These are phyloP conservation scores for Dactylonectria macrodidyma DNA, from an alignment of 2,329 filamentous ascomycete species.

Conservation along the genomic window DNA sequence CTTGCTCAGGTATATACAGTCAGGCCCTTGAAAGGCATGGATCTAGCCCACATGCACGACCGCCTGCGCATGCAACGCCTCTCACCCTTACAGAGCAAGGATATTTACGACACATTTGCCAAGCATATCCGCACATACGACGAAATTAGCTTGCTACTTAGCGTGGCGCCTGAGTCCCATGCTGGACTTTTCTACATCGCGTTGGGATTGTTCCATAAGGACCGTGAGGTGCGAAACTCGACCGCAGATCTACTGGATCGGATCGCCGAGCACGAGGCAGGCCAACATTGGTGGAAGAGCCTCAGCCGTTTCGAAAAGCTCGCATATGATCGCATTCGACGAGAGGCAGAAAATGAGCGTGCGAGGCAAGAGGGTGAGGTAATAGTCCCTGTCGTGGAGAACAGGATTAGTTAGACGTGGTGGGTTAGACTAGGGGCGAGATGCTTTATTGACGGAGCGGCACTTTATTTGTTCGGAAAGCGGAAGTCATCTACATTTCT, in stretches of 20 bases:
- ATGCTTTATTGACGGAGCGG: constrained; percentile 26
- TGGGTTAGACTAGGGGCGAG: not conserved
- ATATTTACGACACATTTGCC: constrained; percentile 87
- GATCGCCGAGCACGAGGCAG: constrained; percentile 88
- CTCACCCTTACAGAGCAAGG: constrained; percentile 80
- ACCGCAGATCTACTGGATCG: constrained; percentile 87
- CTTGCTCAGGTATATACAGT: constrained; percentile 75
- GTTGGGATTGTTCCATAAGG: constrained; percentile 92
- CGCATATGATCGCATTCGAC: constrained; percentile 84
- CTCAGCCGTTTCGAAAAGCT: constrained; percentile 91
- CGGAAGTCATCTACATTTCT: constrained; percentile 32
- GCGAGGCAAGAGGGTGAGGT: constrained; percentile 60
- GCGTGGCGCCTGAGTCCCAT: constrained; percentile 87
- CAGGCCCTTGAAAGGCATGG: constrained; percentile 82
- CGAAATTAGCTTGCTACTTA: constrained; percentile 87
- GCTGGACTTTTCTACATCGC: constrained; percentile 92
- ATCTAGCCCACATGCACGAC: constrained; percentile 94
- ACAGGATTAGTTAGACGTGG: constrained; percentile 62
- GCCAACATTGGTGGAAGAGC: constrained; percentile 91
- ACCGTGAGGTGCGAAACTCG: constrained; percentile 81
- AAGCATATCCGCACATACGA: constrained; percentile 84
- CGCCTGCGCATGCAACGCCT: constrained; percentile 88
- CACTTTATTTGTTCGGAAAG: constrained; percentile 32
- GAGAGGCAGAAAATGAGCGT: constrained; percentile 71
- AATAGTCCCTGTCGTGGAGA: constrained; percentile 58